Evolutionary conservation across 257 asterid genomes (phyloP).

Genomic region (Jacaranda copaia): DNA sequence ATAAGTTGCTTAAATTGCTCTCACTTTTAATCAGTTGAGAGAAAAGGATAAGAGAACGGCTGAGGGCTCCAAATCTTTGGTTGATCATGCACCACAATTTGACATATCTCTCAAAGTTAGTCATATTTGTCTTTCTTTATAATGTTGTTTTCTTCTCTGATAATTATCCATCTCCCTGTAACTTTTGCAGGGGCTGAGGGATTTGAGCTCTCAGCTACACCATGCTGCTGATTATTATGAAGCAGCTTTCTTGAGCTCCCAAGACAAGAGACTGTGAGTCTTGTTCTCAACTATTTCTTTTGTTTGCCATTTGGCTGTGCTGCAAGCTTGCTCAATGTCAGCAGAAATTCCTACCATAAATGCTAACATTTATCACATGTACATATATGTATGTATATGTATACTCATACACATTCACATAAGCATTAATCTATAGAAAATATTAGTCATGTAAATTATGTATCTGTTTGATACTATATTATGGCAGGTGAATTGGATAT

Average conservation of each 20-base stretch:
- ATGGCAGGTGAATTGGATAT: too few relatives aligned
- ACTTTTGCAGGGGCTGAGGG: conserved; percentile 64
- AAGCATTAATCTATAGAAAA: too few relatives aligned
- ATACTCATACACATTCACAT: too few relatives aligned
- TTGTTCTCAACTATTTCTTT: not conserved
- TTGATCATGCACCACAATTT: conserved; percentile 44
- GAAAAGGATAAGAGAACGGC: conserved; percentile 34
- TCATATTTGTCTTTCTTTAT: too few relatives aligned
- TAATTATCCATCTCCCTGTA: too few relatives aligned
- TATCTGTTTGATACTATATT: too few relatives aligned
- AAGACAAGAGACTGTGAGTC: conserved; percentile 54
- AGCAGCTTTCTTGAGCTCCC: conserved; percentile 52
- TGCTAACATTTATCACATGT: too few relatives aligned
- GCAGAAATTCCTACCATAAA: too few relatives aligned
- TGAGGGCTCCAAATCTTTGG: conserved; percentile 16
- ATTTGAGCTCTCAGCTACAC: conserved; percentile 66
- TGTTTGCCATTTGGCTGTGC: too few relatives aligned
- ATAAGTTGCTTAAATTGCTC: not conserved
- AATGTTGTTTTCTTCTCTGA: too few relatives aligned
- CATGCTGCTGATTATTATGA: conserved; percentile 75
- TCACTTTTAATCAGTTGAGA: not conserved
- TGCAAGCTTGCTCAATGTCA: not conserved
- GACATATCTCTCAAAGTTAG: conserved; percentile 39
- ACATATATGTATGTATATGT: too few relatives aligned
- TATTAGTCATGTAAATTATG: too few relatives aligned